Evolutionary conservation across 129 eudicot genomes (phyloP), one percentile per base, ranked within the genome.

Genomic region (Lactuca sativa): DNA sequence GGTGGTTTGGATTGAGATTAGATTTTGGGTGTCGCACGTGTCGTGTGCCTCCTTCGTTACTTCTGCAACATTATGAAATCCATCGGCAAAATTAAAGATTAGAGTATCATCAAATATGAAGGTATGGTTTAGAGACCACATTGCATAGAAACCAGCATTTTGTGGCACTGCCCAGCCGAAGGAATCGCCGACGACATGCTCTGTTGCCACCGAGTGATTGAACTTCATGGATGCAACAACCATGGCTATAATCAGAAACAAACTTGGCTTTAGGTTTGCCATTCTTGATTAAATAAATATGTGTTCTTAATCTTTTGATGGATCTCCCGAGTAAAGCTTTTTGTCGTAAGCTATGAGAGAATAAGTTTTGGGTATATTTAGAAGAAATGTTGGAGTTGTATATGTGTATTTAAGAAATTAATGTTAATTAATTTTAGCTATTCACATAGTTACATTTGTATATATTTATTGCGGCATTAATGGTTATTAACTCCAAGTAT

Each of bases 141-240:
- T 59, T 33, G 55, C 6, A 48, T 75, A 88, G n/a, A 40, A 65
- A 52, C 65, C 40, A 6, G 68, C 59, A 5, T 37, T 59, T 12
- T 68, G 69, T 4, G 96, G 91, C 5, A 81, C 74, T 3, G 1
- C 25, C 91, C 96, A 88, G 14, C 83, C 86, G 43, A 53, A 5
- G 2, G 21, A 6, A 59, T 68, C 86, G 0, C 86, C 86, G 7
- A 87, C 95, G 0, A 32, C 57, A 48, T 88, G 85, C 4, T 82
- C 67, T 49, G 77, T 82, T 58, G 84, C 86, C 14, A 5, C 36
- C 4, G 84, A 36, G 56, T 56, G 31, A 2, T 77, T 73, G 12
- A 81, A 30, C 36, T 16, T 56, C 33, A 66, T 18, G 32, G 82
- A 63, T 34, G 66, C 80, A 47, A 71, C 55, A 30, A 58, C 62